These are phyloP conservation scores for Candida anutae DNA, from an alignment of 1,139 yeast species.

Conservation along the genomic window DNA sequence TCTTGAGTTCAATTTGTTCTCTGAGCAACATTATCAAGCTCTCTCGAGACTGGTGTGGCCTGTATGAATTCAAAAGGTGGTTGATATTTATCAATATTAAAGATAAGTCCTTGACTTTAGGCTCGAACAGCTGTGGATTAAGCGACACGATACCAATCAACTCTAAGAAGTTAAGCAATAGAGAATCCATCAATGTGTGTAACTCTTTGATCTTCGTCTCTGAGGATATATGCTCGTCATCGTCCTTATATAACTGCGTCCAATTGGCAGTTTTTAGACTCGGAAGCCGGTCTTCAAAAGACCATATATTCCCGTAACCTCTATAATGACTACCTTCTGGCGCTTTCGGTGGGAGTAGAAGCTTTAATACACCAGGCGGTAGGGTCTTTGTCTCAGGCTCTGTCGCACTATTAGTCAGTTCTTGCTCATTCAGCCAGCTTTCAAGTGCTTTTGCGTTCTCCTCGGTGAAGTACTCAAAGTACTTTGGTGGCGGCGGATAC, in stretches of 20 bases:
- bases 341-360: conserved; percentile 57
- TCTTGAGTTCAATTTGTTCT: conserved; percentile 51
- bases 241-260: conserved; percentile 50
- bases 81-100: conserved; percentile 75
- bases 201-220: conserved; percentile 56
- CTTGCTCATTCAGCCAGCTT: conserved; percentile 17
- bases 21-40: conserved; percentile 64
- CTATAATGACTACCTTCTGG: conserved; percentile 59
- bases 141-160: conserved; percentile 64
- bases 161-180: conserved; percentile 65
- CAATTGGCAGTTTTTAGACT: conserved; percentile 62
- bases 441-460: conserved; percentile 42
- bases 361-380: conserved; percentile 38
- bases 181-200: conserved; percentile 60
- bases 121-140: conserved; percentile 59
- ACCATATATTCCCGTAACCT: conserved; percentile 81
- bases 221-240: conserved; percentile 39
- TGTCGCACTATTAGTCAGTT: conserved; percentile 1
- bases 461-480: conserved; percentile 56
- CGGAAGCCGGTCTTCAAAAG: conserved; percentile 62
- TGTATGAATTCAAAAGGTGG: conserved; percentile 72
- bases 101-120: conserved; percentile 63
- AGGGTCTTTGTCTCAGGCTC: conserved; percentile 1
- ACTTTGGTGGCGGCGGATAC: conserved; percentile 85
- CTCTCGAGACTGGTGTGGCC: conserved; percentile 87